These are phyloP conservation scores for Neodidymelliopsis sp. DNA, from an alignment of 2,329 filamentous ascomycete genomes.

Conservation along the genomic window DNA sequence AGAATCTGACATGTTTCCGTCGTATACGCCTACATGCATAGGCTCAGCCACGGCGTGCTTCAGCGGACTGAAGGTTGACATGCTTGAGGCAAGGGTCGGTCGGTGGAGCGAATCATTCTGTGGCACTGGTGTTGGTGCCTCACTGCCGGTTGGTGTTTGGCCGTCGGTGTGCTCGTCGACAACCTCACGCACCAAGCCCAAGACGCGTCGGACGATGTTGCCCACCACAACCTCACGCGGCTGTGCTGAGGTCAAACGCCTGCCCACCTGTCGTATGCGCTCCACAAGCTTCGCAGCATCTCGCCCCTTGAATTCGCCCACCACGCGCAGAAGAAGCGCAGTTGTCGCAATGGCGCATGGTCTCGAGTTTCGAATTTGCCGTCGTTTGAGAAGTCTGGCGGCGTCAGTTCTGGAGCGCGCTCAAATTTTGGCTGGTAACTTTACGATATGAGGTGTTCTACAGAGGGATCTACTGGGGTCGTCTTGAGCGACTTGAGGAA, in stretches of 20 bases:
- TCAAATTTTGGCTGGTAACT: constrained; percentile 37
- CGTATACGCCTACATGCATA: constrained; percentile 37
- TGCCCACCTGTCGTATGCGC: constrained; percentile 80
- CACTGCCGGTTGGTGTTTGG: constrained; percentile 64
- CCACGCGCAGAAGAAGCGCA: constrained; percentile 84
- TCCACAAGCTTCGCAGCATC: constrained; percentile 81
- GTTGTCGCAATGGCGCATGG: constrained; percentile 91
- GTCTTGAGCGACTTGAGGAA: constrained; percentile 78
- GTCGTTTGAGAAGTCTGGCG: constrained; percentile 80
- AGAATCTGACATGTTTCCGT: constrained; percentile 46
- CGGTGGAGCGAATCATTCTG: constrained; percentile 45
- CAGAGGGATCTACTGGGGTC: constrained; percentile 78
- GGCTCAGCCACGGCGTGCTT: constrained; percentile 51
- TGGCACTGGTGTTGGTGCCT: constrained; percentile 51
- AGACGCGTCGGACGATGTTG: constrained; percentile 89
- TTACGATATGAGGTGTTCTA: constrained; percentile 84
- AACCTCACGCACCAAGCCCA: constrained; percentile 91
- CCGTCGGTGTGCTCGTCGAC: constrained; percentile 79
- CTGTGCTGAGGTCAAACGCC: constrained; percentile 80
- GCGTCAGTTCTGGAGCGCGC: constrained; percentile 2
- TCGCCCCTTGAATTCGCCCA: constrained; percentile 79
- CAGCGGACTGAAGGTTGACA: constrained; percentile 58
- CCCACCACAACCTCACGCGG: constrained; percentile 91
- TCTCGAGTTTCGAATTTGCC: constrained; percentile 87
- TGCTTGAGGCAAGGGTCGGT: constrained; percentile 50